Conservation (phyloP, 2,329 filamentous ascomycete genomes). For the Bipolaris cookei region DNA sequence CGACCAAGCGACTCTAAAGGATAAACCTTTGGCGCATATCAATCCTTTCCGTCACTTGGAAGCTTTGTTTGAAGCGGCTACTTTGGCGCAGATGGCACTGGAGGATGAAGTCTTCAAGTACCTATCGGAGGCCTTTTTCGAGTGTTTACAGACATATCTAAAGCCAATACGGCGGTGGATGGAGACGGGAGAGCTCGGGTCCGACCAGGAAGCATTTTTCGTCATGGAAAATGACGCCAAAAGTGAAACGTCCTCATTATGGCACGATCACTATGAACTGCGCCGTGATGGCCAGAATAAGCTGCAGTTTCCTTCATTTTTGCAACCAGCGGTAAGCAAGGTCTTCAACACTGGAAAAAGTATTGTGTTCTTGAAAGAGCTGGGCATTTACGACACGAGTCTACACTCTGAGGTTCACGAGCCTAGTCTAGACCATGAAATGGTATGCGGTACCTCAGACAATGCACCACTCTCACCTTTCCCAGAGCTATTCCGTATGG, state of each 20-base stretch:
- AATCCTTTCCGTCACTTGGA: constrained; percentile 77
- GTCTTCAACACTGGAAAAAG: constrained; percentile 91
- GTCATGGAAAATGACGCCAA: constrained; percentile 65
- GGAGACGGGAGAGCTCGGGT: constrained; percentile 73
- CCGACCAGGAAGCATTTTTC: constrained; percentile 76
- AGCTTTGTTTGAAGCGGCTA: constrained; percentile 73
- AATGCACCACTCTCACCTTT: constrained; percentile 67
- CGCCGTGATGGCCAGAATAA: constrained; percentile 64
- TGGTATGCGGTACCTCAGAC: constrained; percentile 57
- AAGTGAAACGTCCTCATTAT: constrained; percentile 69
- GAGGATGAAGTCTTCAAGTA: constrained; percentile 66
- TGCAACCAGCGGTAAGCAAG: constrained; percentile 70
- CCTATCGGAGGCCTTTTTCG: constrained; percentile 74
- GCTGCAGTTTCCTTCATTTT: constrained; percentile 75
- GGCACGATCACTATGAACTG: constrained; percentile 76
- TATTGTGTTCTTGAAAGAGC: constrained; percentile 78
- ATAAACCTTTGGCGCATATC: constrained; percentile 53
- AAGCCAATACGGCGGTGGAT: constrained; percentile 84
- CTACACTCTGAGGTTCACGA: constrained; percentile 22
- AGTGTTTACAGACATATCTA: constrained; percentile 82
- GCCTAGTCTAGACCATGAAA: constrained; percentile 61
- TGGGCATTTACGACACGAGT: constrained; percentile 60
- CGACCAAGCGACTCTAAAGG: constrained; percentile 44
- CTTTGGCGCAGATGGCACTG: constrained; percentile 72
- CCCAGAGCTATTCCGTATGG: constrained; percentile 72